Conservation (phyloP, 192 early-diverging fungal genomes). For the Umbelopsis vinacea region DNA sequence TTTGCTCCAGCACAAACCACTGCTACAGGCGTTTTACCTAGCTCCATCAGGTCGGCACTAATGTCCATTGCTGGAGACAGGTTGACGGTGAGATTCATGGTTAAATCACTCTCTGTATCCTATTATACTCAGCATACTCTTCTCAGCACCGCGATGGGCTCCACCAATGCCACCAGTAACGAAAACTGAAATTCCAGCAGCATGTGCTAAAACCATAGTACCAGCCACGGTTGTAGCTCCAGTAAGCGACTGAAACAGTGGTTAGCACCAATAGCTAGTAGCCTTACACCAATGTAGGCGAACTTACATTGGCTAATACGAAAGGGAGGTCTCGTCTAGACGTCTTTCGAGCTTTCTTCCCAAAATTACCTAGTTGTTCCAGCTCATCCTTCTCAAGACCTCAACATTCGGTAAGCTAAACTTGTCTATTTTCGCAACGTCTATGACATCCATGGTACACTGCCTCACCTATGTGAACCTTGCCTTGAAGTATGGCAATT, state of each 20-base stretch:
- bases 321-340: constrained; percentile 84
- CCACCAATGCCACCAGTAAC: constrained; percentile 98
- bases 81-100: background rate
- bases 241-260: constrained; percentile 47
- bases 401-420: background rate
- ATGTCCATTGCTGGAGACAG: constrained; percentile 72
- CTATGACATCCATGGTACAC: background rate
- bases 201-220: constrained; percentile 88
- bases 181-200: constrained; percentile 88
- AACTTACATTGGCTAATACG: constrained; percentile 67
- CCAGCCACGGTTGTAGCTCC: constrained; percentile 94
- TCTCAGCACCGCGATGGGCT: constrained; percentile 84
- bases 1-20: constrained; percentile 98
- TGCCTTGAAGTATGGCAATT: constrained; percentile 87
- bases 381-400: constrained; percentile 69
- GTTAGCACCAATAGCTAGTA: background rate
- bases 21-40: constrained; percentile 88
- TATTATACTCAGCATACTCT: constrained; percentile 41
- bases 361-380: constrained; percentile 63
- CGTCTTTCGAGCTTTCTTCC: constrained; percentile 71
- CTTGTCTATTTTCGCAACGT: background rate
- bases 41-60: constrained; percentile 91
- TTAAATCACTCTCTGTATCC: background rate
- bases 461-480: constrained; percentile 70
- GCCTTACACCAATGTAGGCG: background rate